These are phyloP conservation scores for Axilococcus clingmanii DNA, from an alignment of 139 green algal species.

Conservation along the genomic window DNA sequence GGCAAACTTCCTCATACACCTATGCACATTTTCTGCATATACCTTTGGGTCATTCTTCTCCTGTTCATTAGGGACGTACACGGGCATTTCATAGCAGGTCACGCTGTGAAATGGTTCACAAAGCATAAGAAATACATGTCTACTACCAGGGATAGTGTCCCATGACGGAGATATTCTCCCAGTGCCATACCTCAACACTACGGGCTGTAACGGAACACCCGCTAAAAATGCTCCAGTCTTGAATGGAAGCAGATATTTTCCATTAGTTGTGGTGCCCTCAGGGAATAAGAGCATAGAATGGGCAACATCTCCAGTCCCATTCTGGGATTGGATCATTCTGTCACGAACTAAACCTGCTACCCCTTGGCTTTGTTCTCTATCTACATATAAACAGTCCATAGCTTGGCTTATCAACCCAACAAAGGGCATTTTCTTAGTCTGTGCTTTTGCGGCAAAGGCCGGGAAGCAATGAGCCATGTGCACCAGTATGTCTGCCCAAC, in stretches of 20 bases:
- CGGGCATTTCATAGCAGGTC: constrained; percentile 56
- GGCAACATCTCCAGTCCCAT: constrained; percentile 6
- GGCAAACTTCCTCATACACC: constrained; percentile 42
- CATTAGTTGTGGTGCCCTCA: constrained; percentile 90
- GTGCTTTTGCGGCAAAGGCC: constrained; percentile 64
- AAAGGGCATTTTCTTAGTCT: constrained; percentile 45
- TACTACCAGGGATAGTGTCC: constrained; percentile 58
- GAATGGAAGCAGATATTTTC: constrained; percentile 78
- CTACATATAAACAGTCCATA: constrained; percentile 79
- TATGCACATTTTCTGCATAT: constrained; percentile 61
- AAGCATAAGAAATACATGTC: constrained; percentile 71
- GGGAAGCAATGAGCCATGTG: constrained; percentile 68
- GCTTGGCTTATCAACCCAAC: constrained; percentile 65
- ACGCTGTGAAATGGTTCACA: constrained; percentile 37
- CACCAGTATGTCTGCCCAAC: constrained; percentile 80
- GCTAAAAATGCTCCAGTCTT: constrained; percentile 84
- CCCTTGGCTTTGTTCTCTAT: constrained; percentile 40
- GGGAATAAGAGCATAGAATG: constrained; percentile 1
- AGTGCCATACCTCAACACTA: constrained; percentile 61
- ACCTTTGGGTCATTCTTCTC: constrained; percentile 53
- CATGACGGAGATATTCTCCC: constrained; percentile 56
- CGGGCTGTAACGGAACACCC: constrained; percentile 67
- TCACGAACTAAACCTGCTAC: constrained; percentile 33
- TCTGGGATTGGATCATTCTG: constrained; percentile 34
- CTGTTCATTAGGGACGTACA: constrained; percentile 57